Evolutionary conservation across 164 flowering plant genomes (phyloP).

Genomic region (Brasenia schreberi): DNA sequence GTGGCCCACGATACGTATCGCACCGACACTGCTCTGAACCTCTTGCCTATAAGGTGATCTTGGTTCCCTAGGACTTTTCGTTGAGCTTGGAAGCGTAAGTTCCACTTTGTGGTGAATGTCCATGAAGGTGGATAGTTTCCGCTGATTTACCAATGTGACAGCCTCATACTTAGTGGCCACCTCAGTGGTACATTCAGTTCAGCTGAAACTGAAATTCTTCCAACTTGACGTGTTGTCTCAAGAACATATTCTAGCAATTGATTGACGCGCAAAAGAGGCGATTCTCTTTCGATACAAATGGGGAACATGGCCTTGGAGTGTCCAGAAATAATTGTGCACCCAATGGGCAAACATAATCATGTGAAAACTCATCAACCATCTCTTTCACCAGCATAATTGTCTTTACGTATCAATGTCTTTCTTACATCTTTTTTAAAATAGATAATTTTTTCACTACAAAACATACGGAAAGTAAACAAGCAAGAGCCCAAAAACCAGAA

Average conservation of each 20-base stretch:
- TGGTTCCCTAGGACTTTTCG: slow-evolving; percentile 11
- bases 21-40: too few relatives aligned
- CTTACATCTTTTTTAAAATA: too few relatives aligned
- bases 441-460: too few relatives aligned
- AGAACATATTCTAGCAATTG: slow-evolving; percentile 80
- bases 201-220: slow-evolving; percentile 57
- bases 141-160: slow-evolving; percentile 66
- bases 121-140: slow-evolving; percentile 66
- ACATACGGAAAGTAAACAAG: too few relatives aligned
- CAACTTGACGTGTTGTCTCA: slow-evolving; percentile 72
- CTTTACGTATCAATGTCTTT: too few relatives aligned
- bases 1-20: too few relatives aligned
- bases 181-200: slow-evolving; percentile 64
- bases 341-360: slow-evolving; percentile 74
- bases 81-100: slow-evolving; percentile 11
- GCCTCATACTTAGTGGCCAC: slow-evolving; percentile 81
- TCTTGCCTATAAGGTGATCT: slow-evolving; percentile 6
- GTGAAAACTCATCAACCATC: slow-evolving; percentile 57
- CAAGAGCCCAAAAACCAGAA: too few relatives aligned
- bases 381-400: too few relatives aligned
- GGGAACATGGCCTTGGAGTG: slow-evolving; percentile 18
- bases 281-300: slow-evolving; percentile 14
- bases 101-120: slow-evolving; percentile 36
- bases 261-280: slow-evolving; percentile 66
- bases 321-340: slow-evolving; percentile 43